A percentile compares a stretch with the other conserved stretches of the same genome.
Evolutionary conservation across 352 stramenopile genomes (phyloP).

Genomic region (Pythium oligandrum): DNA sequence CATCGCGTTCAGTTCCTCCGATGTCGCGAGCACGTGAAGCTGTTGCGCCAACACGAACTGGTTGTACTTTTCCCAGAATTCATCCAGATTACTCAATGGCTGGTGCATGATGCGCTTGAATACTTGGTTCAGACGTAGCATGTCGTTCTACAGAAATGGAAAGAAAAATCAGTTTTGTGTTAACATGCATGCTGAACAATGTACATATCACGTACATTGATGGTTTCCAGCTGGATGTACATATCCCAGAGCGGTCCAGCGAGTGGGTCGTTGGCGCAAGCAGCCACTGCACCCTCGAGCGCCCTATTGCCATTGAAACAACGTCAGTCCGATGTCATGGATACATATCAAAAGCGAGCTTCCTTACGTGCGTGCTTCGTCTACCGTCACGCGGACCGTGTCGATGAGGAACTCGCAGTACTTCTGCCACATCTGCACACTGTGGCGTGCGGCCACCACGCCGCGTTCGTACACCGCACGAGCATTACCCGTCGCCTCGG

Average conservation of each 20-base stretch:
- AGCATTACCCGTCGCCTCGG: constrained; percentile 42
- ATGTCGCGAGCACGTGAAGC: constrained; percentile 49
- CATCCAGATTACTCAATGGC: constrained; percentile 68
- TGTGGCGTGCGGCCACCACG: constrained; percentile 53
- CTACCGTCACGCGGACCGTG: constrained; percentile 45
- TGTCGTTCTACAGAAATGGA: constrained; percentile 54
- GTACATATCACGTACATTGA: constrained; percentile 40
- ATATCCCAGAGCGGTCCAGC: constrained; percentile 71
- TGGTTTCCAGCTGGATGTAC: constrained; percentile 75
- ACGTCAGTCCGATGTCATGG: constrained; percentile 3
- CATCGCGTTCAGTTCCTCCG: constrained; percentile 56
- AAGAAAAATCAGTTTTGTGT: neutral
- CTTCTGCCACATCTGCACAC: constrained; percentile 84
- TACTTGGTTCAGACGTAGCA: constrained; percentile 71
- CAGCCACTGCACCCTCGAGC: constrained; percentile 46
- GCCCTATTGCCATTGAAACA: constrained; percentile 23
- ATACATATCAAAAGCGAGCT: neutral
- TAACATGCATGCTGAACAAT: neutral
- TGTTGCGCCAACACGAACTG: constrained; percentile 77
- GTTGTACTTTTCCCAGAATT: constrained; percentile 86
- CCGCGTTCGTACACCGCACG: constrained; percentile 65
- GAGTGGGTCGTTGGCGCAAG: constrained; percentile 58
- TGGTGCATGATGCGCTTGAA: constrained; percentile 77
- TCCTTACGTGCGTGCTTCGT: constrained; percentile 56
- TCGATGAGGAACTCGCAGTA: constrained; percentile 77